phyloP scores from a whole-genome alignment of 1,284 basidiomycete genomes.

The Trichosporon faecale region DNA sequence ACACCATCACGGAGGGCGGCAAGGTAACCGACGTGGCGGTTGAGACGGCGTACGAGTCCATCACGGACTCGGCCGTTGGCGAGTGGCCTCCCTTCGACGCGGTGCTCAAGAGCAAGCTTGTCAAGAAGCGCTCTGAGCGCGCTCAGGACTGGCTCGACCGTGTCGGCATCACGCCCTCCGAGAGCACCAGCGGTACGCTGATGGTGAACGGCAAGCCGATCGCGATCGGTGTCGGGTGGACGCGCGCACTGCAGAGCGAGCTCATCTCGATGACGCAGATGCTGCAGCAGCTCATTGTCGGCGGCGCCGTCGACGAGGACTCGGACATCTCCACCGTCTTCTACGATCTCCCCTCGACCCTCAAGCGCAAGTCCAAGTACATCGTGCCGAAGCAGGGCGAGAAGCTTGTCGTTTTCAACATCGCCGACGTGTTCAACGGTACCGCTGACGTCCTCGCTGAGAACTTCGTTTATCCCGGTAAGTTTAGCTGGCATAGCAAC shows the following conservation, averaged over 20 bases:
- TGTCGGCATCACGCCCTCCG: slow-evolving; percentile 33
- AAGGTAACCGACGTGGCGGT: slow-evolving; percentile 13
- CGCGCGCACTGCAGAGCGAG: slow-evolving; percentile 50
- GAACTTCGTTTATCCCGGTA: slow-evolving; percentile 65
- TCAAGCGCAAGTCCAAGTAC: slow-evolving; percentile 62
- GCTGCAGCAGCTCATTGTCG: slow-evolving; percentile 63
- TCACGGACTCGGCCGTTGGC: slow-evolving; percentile 21
- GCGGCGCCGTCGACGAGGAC: slow-evolving; percentile 17
- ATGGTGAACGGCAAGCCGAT: slow-evolving; percentile 88
- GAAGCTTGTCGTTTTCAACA: slow-evolving; percentile 33
- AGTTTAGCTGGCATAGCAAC: slow-evolving; percentile 24
- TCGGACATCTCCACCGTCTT: slow-evolving; percentile 72
- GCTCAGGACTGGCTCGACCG: slow-evolving; percentile 37
- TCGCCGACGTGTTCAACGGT: slow-evolving; percentile 38
- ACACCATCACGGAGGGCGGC: not conserved
- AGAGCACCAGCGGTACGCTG: slow-evolving; percentile 46
- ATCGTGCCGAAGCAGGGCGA: slow-evolving; percentile 41
- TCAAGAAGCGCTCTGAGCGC: slow-evolving; percentile 32
- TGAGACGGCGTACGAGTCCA: slow-evolving; percentile 35
- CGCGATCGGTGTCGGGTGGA: slow-evolving; percentile 62
- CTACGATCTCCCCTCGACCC: slow-evolving; percentile 78
- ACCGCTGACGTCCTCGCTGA: slow-evolving; percentile 32
- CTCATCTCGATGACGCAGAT: slow-evolving; percentile 50
- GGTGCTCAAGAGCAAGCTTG: slow-evolving; percentile 43
- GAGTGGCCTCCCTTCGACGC: slow-evolving; percentile 46